phyloP scores from a whole-genome alignment of 768 basidiomycete species.

The Postia placenta region DNA sequence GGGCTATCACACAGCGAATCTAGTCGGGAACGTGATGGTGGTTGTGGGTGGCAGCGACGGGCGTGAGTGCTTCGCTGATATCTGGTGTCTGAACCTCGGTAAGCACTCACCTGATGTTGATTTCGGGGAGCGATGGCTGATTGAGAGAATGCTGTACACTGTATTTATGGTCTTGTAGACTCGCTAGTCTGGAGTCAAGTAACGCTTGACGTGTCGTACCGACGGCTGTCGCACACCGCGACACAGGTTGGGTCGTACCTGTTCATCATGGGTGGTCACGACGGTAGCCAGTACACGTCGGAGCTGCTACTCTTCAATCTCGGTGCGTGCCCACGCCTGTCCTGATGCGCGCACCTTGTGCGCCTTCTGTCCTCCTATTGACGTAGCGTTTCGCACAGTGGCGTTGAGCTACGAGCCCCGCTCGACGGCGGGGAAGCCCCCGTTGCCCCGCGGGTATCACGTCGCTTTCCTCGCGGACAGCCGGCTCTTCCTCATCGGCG shows the following conservation, averaged over 20 bases:
- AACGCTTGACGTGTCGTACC: constrained; percentile 37
- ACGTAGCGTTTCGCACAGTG: constrained; percentile 37
- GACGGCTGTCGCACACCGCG: constrained; percentile 77
- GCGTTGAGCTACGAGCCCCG: constrained; percentile 80
- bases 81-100: constrained; percentile 87
- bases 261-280: constrained; percentile 86
- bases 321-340: constrained; percentile 47
- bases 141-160: constrained; percentile 33
- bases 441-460: constrained; percentile 80
- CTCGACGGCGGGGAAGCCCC: constrained; percentile 58
- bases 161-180: constrained; percentile 19
- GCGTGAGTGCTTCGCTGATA: constrained; percentile 78
- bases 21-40: constrained; percentile 82
- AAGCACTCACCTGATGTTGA: not conserved
- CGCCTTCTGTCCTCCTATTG: not conserved
- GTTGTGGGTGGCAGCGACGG: constrained; percentile 91
- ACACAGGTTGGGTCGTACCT: constrained; percentile 91
- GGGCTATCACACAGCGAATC: constrained; percentile 89
- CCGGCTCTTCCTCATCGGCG: constrained; percentile 81
- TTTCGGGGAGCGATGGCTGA: not conserved
- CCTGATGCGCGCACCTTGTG: not conserved
- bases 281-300: constrained; percentile 64
- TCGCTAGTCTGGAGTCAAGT: constrained; percentile 33
- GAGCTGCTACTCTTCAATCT: constrained; percentile 85
- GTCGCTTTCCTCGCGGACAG: constrained; percentile 77